phyloP scores from a whole-genome alignment of 2,329 filamentous ascomycete species.

The Trichoderma sp. region DNA sequence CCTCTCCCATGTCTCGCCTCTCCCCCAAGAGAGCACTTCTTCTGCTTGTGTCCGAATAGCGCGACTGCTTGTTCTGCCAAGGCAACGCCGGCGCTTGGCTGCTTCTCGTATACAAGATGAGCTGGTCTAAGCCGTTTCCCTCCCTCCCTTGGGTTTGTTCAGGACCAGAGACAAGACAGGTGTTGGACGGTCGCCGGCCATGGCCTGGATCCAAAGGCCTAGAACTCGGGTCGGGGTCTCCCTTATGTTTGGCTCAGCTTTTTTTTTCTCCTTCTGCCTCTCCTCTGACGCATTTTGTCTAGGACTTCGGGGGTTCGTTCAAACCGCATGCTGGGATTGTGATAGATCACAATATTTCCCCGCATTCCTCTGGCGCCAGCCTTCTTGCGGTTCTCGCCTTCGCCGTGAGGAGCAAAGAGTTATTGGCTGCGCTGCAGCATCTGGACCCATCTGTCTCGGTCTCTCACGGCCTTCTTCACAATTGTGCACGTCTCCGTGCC shows the following conservation, averaged over 20 bases:
- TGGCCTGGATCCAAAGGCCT: background rate
- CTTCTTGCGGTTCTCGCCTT: background rate
- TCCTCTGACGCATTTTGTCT: background rate
- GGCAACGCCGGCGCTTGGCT: background rate
- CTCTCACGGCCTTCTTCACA: background rate
- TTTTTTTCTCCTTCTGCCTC: background rate
- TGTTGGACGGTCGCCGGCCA: background rate
- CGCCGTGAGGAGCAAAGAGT: background rate
- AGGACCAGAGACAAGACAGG: background rate
- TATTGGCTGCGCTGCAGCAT: background rate
- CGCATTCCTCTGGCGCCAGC: slow-evolving; percentile 19
- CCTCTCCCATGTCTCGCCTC: background rate
- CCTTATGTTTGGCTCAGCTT: background rate
- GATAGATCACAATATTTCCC: slow-evolving; percentile 21
- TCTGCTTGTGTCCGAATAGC: background rate
- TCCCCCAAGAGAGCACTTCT: background rate
- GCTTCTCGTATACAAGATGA: slow-evolving; percentile 1
- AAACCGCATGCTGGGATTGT: slow-evolving; percentile 13
- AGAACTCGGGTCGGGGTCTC: background rate
- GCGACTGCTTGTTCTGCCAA: background rate
- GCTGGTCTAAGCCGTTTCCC: background rate
- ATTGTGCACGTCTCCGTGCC: background rate
- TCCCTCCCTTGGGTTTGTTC: background rate
- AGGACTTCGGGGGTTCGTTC: slow-evolving; percentile 2
- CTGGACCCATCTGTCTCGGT: background rate